These are phyloP conservation scores for Lolium rigidum DNA, from an alignment of 176 grass and related monocot genomes.

Conservation along the genomic window DNA sequence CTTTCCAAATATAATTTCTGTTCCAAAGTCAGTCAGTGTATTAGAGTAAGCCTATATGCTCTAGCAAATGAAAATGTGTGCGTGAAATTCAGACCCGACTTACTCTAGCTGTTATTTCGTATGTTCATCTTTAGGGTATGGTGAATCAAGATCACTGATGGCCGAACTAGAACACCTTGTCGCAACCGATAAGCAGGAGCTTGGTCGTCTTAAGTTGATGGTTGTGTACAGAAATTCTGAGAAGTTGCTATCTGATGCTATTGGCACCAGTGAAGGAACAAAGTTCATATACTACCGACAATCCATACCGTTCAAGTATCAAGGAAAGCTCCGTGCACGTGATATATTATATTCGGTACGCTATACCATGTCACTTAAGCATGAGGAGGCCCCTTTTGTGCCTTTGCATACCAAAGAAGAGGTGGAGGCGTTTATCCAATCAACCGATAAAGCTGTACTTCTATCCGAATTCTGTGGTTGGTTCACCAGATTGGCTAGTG, in stretches of 20 bases:
- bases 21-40: not conserved
- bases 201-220: conserved; percentile 73
- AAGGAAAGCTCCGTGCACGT: conserved; percentile 70
- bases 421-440: conserved; percentile 65
- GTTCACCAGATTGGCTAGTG: conserved; percentile 64
- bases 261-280: conserved; percentile 72
- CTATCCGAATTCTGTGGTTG: conserved; percentile 89
- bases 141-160: conserved; percentile 89
- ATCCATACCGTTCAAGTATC: conserved; percentile 75
- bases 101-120: not conserved
- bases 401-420: conserved; percentile 71
- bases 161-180: conserved; percentile 60
- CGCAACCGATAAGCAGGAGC: conserved; percentile 48
- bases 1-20: not conserved
- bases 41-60: not conserved
- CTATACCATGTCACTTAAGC: conserved; percentile 67
- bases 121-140: conserved; percentile 73
- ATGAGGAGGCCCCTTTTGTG: conserved; percentile 73
- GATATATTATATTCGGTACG: conserved; percentile 70
- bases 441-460: conserved; percentile 87
- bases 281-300: conserved; percentile 72
- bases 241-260: conserved; percentile 70
- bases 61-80: conserved; percentile 10
- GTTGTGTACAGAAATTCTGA: conserved; percentile 82
- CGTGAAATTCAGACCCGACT: not conserved